Percentiles rank a stretch among this genome's conserved stretches.
Conservation (phyloP, 257 asterid species). For the Solanum peruvianum region DNA sequence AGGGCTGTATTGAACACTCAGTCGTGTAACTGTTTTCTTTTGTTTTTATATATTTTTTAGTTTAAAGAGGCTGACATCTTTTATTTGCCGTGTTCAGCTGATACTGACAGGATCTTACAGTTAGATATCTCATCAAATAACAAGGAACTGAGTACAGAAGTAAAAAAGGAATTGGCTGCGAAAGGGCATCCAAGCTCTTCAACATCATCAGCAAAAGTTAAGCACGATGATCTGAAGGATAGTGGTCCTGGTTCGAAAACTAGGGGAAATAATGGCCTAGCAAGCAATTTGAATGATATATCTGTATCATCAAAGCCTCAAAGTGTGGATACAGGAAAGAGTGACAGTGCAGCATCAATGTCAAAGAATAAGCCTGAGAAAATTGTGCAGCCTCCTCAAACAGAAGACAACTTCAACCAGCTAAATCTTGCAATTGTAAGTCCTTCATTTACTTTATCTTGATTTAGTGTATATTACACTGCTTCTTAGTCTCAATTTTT, state of each 20-base stretch:
- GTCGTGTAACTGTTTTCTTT: background rate
- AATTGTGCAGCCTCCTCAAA: constrained; percentile 55
- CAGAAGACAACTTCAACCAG: constrained; percentile 49
- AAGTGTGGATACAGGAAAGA: constrained; percentile 16
- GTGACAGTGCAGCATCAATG: constrained; percentile 25
- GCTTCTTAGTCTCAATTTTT: background rate
- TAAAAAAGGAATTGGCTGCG: constrained; percentile 23
- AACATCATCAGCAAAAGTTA: constrained; percentile 29
- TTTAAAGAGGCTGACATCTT: constrained; percentile 5
- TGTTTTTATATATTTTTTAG: background rate
- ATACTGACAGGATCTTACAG: constrained; percentile 5
- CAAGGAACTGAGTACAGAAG: constrained; percentile 15
- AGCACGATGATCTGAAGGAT: constrained; percentile 17
- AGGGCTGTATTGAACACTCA: background rate
- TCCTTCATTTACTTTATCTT: background rate
- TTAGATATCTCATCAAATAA: constrained; percentile 19
- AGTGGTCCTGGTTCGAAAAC: constrained; percentile 22
- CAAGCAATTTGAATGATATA: constrained; percentile 18
- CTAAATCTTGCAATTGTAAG: constrained; percentile 93
- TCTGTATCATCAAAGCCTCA: constrained; percentile 42
- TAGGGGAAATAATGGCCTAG: constrained; percentile 22
- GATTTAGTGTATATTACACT: background rate
- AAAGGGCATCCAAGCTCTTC: constrained; percentile 29
- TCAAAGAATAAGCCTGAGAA: constrained; percentile 54
- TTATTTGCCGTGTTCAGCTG: constrained; percentile 7